Conservation (phyloP, 108 stramenopile species). For the Nannochloropsis salina region DNA sequence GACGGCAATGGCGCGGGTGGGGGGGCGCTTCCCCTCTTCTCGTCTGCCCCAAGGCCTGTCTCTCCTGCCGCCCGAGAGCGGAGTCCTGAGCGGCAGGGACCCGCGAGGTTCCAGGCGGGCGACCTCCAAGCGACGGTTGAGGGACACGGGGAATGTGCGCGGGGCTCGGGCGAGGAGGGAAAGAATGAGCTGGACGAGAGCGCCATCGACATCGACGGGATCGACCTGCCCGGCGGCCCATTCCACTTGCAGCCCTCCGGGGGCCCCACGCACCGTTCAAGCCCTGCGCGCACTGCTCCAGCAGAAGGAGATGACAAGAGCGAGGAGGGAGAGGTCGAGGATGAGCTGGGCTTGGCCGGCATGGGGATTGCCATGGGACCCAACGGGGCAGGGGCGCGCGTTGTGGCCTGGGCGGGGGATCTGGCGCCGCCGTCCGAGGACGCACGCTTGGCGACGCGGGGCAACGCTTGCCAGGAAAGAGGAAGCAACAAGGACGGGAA, state of each 20-base stretch:
- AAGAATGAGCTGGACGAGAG: not conserved
- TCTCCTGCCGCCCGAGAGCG: too few species aligned
- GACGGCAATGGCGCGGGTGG: too few species aligned
- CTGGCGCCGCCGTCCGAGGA: not conserved
- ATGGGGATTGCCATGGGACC: conserved; percentile 12
- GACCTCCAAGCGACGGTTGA: too few species aligned
- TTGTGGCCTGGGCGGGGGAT: not conserved
- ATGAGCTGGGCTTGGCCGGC: conserved; percentile 6
- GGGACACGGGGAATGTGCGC: too few species aligned
- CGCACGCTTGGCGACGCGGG: not conserved
- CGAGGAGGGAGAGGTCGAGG: not conserved
- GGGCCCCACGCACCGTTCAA: not conserved
- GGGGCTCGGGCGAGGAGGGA: not conserved
- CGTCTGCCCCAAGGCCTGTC: too few species aligned
- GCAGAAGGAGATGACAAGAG: not conserved
- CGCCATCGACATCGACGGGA: not conserved
- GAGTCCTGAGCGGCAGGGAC: too few species aligned
- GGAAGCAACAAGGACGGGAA: not conserved
- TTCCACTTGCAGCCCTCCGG: not conserved
- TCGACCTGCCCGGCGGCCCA: not conserved
- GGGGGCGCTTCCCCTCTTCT: too few species aligned
- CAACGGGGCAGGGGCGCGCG: not conserved
- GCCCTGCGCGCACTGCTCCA: not conserved
- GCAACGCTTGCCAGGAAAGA: not conserved
- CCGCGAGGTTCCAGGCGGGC: too few species aligned